phyloP scores from a whole-genome alignment of 306 rosid species.

The Quercus cerris region DNA sequence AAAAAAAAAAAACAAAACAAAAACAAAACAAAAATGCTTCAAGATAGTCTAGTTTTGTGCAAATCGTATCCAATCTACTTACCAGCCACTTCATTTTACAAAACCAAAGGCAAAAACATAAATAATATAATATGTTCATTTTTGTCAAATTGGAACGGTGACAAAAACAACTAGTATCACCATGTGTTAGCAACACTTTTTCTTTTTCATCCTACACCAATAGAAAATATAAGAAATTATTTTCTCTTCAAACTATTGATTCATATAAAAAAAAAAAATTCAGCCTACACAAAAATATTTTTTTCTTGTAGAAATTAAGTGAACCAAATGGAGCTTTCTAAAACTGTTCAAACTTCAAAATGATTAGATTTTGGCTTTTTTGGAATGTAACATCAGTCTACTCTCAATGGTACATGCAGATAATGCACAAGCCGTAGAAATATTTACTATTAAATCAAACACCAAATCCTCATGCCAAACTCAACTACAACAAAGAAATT shows the following conservation, averaged over 20 bases:
- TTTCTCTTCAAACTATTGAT: no score
- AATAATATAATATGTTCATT: no score
- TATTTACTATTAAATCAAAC: slow-evolving; percentile 35
- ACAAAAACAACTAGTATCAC: not conserved
- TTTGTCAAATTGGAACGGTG: not conserved
- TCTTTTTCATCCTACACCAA: not conserved
- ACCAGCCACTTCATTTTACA: no score
- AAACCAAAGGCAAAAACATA: no score
- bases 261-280: no score
- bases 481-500: not conserved
- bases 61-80: no score
- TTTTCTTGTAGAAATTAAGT: not conserved
- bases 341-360: not conserved
- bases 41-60: no score
- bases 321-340: not conserved
- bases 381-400: not conserved
- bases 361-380: not conserved
- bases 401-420: not conserved
- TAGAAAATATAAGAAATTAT: not conserved
- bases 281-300: no score
- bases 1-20: not conserved
- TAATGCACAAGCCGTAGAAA: not conserved
- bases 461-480: slow-evolving; percentile 1
- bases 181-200: not conserved
- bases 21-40: not conserved